These are phyloP conservation scores for Colletotrichum tanaceti DNA, from an alignment of 2,329 filamentous ascomycete species.

Conservation along the genomic window DNA sequence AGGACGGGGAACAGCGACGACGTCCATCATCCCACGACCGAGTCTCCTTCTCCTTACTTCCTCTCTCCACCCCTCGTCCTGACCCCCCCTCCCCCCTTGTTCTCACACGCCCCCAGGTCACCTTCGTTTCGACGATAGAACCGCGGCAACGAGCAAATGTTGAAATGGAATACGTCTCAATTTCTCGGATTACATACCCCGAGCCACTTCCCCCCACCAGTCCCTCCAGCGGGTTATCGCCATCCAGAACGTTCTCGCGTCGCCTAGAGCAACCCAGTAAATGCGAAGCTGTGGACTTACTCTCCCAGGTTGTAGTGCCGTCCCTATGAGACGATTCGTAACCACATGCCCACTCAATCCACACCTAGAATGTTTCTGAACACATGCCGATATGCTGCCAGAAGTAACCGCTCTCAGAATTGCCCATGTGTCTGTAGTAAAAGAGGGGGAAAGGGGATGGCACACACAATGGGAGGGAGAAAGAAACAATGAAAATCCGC, in stretches of 20 bases:
- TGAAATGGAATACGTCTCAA: background rate
- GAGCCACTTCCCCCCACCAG: background rate
- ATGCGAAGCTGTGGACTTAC: background rate
- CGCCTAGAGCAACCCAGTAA: background rate
- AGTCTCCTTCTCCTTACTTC: too few relatives aligned
- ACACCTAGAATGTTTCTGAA: background rate
- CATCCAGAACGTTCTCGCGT: background rate
- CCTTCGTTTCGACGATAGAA: background rate
- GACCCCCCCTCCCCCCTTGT: too few relatives aligned
- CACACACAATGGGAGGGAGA: constrained; percentile 1
- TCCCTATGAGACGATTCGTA: background rate
- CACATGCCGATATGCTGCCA: background rate
- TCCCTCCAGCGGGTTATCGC: too few relatives aligned
- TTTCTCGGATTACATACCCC: background rate
- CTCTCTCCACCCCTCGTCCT: too few relatives aligned
- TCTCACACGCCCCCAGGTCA: too few relatives aligned
- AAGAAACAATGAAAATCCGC: background rate
- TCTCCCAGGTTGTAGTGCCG: background rate
- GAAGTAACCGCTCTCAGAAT: background rate
- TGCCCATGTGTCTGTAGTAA: background rate
- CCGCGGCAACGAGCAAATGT: background rate
- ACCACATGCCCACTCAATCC: background rate
- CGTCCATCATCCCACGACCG: background rate
- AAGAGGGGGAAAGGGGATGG: background rate
- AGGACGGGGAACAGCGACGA: background rate